Evolutionary conservation across 2,329 filamentous ascomycete species (phyloP), one percentile per base, ranked within the genome.

Genomic region (Fusarium agapanthi): DNA sequence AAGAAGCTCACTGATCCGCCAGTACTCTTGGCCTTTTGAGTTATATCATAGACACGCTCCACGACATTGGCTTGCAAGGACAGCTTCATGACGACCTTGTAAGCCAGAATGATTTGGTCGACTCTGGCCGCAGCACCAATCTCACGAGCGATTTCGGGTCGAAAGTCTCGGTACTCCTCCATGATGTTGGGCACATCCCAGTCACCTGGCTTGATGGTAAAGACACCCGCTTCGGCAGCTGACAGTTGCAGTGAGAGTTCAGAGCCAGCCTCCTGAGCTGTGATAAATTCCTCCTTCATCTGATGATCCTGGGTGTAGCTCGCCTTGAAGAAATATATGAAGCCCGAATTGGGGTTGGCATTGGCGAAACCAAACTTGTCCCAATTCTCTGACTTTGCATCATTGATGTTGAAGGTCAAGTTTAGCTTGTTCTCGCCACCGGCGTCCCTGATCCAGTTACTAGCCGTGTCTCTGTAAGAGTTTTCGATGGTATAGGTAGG

Each of bases 101-200:
- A 55, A 32, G 37, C 53, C 16, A 43, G 28, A 20, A 55, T 44
- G 4, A 44, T 5, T 24, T 55, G 28, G 20, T 26, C 28, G 8
- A 43, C 37, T 30, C 28, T 5, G 1, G 37, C 53, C 1, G 53
- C 53, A 24, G 53, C 6, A 0, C 37, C 11, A 7, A 41, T 15
- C 0, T 18, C 11, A 11, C 22, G 28, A 24, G 28, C 28, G 1
- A 14, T 28, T 0, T 3, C 22, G 13, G 20, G 37, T 2, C 3
- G 35, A 11, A 55, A 55, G 0, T 24, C 9, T 5, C 0, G 12
- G 16, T 26, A 32, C 20, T 26, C 14, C 6, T 43, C 28, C 13
- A 15, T 55, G 1, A 24, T 4, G n/a, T 43, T 43, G 1, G 53
- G 37, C 2, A 55, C 28, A 55, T 55, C 53, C 37, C 37, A 55